Base-by-base conservation (phyloP, 768 basidiomycete species). In the Plicaturopsis crispa region DNA sequence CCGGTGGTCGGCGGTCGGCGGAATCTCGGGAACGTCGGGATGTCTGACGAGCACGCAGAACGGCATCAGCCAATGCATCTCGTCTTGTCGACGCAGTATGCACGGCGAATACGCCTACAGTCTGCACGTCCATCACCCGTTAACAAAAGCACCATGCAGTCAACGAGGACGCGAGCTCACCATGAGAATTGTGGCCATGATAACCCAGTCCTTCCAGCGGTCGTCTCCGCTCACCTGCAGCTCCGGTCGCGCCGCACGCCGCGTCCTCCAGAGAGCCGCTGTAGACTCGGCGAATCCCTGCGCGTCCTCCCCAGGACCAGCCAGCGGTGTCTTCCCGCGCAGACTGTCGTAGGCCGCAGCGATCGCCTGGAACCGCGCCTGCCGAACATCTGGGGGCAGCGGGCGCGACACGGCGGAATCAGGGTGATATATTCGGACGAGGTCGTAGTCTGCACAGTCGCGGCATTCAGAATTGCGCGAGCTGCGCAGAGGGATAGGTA, bases 391-490 rank as follows among this genome's bases (percentile, higher is more conserved):
- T 0, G 72, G 49, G 5, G 77, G 57, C 10, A 69, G 30, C 3
- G 53, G 52, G 4, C 68, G 63, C 16, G 62, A 62, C 16, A 62
- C 33, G 17, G 66, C 62, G 30, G 80, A 80, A 55, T 88, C 84
- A 3, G 84, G 84, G 54, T 88, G 84, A 55, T 87, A 84, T 41
- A 84, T 67, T 28, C 79, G 69, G 22, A 87, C 85, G 32, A 88
- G 82, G 45, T 86, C 84, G 50, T 77, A 84, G 56, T 87, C 84
- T 88, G 46, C 12, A 20, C 11, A 38, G 23, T 24, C 5, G 30
- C 22, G 31, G 17, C 4, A 17, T 31, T 28, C 13, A 44, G 19
- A 45, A 46, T 39, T n/a, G 38, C 34, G 23, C 32, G 26, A 20
- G 22, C 26, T 1, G 14, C 8, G 30, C 30, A 20, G 19, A 20